phyloP scores from a whole-genome alignment of 495 filamentous ascomycete genomes.

The Haplographium delicatum region DNA sequence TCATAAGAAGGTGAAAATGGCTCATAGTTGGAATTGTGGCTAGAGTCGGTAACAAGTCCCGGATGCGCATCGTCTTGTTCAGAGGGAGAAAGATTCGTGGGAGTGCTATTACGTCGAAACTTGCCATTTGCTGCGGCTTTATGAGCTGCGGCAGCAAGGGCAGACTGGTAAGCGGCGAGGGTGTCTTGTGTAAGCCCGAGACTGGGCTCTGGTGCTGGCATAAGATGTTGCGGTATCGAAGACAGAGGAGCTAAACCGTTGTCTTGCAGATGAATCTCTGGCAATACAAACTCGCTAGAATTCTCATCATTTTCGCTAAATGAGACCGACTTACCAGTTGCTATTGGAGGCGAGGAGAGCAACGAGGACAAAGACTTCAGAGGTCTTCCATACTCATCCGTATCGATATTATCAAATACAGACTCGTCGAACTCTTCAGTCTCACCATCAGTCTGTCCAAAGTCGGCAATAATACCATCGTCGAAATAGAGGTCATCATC shows the following conservation, averaged over 20 bases:
- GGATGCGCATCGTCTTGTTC: constrained; percentile 28
- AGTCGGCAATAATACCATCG: constrained; percentile 64
- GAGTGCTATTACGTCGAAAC: constrained; percentile 53
- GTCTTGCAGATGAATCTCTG: background rate
- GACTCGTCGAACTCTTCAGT: constrained; percentile 65
- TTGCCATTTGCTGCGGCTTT: constrained; percentile 65
- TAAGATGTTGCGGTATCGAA: constrained; percentile 1
- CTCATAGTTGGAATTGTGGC: constrained; percentile 31
- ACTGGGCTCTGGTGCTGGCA: background rate
- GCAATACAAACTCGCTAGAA: background rate
- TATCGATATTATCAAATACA: constrained; percentile 66
- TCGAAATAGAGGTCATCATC: constrained; percentile 81
- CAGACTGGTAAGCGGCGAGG: constrained; percentile 69
- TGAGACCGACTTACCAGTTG: constrained; percentile 13
- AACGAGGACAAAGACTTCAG: constrained; percentile 44
- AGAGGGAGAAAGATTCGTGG: constrained; percentile 21
- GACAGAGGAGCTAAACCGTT: background rate
- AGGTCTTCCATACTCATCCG: constrained; percentile 48
- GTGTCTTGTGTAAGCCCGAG: constrained; percentile 43
- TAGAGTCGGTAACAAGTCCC: constrained; percentile 30
- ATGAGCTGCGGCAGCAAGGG: constrained; percentile 72
- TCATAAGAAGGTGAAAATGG: constrained; percentile 27
- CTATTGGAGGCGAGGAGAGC: constrained; percentile 19
- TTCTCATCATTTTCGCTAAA: constrained; percentile 7
- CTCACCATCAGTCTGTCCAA: constrained; percentile 43